phyloP scores from a whole-genome alignment of 371 early-diverging fungal genomes.

The Circinella minor region DNA sequence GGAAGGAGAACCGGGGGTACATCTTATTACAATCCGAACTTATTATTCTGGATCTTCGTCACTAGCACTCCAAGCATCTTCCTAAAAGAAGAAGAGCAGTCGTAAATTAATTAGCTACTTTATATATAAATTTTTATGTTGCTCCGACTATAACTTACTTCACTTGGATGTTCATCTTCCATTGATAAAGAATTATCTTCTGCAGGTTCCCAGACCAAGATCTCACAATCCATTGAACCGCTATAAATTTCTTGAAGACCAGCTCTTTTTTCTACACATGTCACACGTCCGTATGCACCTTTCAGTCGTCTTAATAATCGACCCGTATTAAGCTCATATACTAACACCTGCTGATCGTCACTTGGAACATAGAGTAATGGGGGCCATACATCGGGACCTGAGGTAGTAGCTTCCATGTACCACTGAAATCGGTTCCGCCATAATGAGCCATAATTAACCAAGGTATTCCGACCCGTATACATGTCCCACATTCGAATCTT shows the following conservation, averaged over 20 bases:
- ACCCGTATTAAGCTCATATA: constrained; percentile 67
- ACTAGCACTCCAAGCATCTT: constrained; percentile 3
- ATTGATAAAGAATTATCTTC: constrained; percentile 14
- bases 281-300: constrained; percentile 71
- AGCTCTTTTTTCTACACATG: constrained; percentile 62
- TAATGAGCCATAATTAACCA: constrained; percentile 69
- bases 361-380: constrained; percentile 65
- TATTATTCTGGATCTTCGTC: neutral
- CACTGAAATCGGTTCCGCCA: constrained; percentile 58
- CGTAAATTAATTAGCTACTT: neutral
- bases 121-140: too few species aligned
- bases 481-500: constrained; percentile 83
- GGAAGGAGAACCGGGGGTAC: neutral
- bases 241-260: constrained; percentile 67
- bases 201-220: constrained; percentile 69
- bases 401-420: constrained; percentile 50
- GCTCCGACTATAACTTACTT: neutral
- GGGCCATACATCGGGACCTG: constrained; percentile 51
- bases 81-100: neutral
- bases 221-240: constrained; percentile 69
- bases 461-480: constrained; percentile 64
- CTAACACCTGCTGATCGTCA: constrained; percentile 62
- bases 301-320: constrained; percentile 53
- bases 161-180: constrained; percentile 11
- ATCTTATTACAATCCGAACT: neutral